phyloP scores from a whole-genome alignment of 139 green algal species.

The Chlorokybus atmophyticus region DNA sequence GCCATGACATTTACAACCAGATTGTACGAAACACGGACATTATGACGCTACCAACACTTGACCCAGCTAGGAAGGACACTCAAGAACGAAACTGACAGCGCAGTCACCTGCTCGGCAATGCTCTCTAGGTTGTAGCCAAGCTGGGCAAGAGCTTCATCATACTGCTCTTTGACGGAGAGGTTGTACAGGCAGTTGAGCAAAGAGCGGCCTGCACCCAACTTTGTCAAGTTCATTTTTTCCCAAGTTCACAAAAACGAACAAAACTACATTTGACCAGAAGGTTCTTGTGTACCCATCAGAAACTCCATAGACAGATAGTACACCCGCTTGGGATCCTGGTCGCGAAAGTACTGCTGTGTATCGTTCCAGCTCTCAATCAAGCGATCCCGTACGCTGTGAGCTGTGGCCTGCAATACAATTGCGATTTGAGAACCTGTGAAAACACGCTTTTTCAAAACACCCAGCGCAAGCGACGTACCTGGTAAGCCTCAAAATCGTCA shows the following conservation, averaged over 20 bases:
- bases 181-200: constrained; percentile 91
- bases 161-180: constrained; percentile 66
- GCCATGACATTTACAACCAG: neutral
- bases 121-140: constrained; percentile 52
- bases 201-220: constrained; percentile 62
- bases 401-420: constrained; percentile 62
- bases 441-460: too few relatives aligned
- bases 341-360: constrained; percentile 85
- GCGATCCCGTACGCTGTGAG: constrained; percentile 74
- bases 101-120: constrained; percentile 28
- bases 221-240: too few relatives aligned
- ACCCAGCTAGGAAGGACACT: too few relatives aligned
- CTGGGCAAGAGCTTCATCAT: constrained; percentile 62
- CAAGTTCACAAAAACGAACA: too few relatives aligned
- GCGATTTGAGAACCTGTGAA: too few relatives aligned
- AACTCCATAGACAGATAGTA: constrained; percentile 98
- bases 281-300: constrained; percentile 87
- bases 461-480: constrained; percentile 38
- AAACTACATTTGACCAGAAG: too few relatives aligned
- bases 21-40: neutral
- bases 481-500: constrained; percentile 86
- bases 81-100: too few relatives aligned
- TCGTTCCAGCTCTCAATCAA: constrained; percentile 98
- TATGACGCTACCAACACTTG: too few relatives aligned
- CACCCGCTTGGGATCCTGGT: constrained; percentile 79